Conservation (phyloP, 1,284 basidiomycete species). For the Ganoderma sp. region DNA sequence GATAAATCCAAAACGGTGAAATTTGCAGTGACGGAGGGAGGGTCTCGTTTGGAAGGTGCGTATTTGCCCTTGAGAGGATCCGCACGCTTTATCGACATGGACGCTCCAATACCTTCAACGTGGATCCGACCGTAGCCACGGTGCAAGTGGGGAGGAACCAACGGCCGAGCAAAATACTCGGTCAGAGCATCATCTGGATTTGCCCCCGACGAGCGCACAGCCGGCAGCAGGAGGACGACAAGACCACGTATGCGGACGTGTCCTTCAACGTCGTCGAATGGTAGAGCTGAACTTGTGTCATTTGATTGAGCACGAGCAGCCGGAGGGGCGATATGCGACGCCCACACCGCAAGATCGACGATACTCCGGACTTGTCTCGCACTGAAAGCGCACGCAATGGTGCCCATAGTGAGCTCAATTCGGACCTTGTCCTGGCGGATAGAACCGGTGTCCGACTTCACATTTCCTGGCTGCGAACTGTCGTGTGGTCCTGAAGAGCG, state of each 20-base stretch:
- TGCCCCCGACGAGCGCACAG: slow-evolving; percentile 24
- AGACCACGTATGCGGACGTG: slow-evolving; percentile 53
- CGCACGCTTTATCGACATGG: slow-evolving; percentile 39
- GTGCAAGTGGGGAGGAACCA: slow-evolving; percentile 56
- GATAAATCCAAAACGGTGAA: slow-evolving; percentile 58
- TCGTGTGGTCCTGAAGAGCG: slow-evolving; percentile 1
- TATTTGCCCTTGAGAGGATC: slow-evolving; percentile 9
- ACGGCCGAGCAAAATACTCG: slow-evolving; percentile 61
- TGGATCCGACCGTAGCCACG: slow-evolving; percentile 62
- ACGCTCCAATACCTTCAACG: slow-evolving; percentile 54
- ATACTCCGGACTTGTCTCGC: slow-evolving; percentile 59
- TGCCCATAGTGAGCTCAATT: slow-evolving; percentile 49
- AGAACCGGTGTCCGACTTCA: slow-evolving; percentile 1
- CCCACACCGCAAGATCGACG: slow-evolving; percentile 49
- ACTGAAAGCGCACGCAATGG: slow-evolving; percentile 56
- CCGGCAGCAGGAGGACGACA: slow-evolving; percentile 54
- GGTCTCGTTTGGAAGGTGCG: slow-evolving; percentile 21
- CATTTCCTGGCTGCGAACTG: neutral
- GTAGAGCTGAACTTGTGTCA: slow-evolving; percentile 27
- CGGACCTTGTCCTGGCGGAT: slow-evolving; percentile 28
- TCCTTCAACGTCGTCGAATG: slow-evolving; percentile 45
- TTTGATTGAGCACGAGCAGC: neutral
- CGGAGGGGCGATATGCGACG: slow-evolving; percentile 37
- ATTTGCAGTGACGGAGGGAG: slow-evolving; percentile 25
- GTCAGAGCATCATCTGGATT: slow-evolving; percentile 34